These are phyloP conservation scores for Zoysia matrella DNA, from an alignment of 202 grass and related monocot species.

Conservation along the genomic window DNA sequence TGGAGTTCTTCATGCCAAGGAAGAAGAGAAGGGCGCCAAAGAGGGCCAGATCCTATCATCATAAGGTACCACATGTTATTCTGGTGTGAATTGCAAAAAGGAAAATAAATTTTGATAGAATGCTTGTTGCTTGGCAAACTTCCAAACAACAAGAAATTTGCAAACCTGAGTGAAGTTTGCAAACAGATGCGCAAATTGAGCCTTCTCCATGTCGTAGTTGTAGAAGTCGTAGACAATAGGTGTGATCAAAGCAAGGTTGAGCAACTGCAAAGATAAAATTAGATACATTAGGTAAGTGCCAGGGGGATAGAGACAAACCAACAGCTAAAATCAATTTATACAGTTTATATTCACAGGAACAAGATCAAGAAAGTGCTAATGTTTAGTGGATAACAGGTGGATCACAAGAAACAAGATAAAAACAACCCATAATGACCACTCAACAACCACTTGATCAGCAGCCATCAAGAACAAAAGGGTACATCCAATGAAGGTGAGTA, in stretches of 20 bases:
- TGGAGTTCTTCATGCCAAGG: conserved; percentile 93
- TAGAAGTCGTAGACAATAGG: conserved; percentile 89
- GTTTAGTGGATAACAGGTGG: neutral
- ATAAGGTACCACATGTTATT: neutral
- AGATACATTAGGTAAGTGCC: neutral
- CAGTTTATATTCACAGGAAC: neutral
- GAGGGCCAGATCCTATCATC: conserved; percentile 72
- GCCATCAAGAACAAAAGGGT: neutral
- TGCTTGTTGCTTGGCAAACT: neutral
- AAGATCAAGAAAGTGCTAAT: neutral
- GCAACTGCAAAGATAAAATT: conserved; percentile 46
- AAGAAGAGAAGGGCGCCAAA: conserved; percentile 90
- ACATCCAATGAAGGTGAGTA: neutral
- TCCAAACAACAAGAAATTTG: neutral
- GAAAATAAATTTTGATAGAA: neutral
- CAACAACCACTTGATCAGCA: neutral
- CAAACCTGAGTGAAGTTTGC: conserved; percentile 75
- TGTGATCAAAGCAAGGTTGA: conserved; percentile 76
- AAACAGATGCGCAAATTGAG: conserved; percentile 82
- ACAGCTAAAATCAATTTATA: neutral
- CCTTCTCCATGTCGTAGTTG: conserved; percentile 80
- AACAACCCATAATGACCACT: neutral
- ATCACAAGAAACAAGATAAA: neutral
- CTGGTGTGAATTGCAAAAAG: neutral
- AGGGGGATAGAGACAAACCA: neutral